phyloP scores from a whole-genome alignment of 352 stramenopile genomes.

The Phytophthora meadii region DNA sequence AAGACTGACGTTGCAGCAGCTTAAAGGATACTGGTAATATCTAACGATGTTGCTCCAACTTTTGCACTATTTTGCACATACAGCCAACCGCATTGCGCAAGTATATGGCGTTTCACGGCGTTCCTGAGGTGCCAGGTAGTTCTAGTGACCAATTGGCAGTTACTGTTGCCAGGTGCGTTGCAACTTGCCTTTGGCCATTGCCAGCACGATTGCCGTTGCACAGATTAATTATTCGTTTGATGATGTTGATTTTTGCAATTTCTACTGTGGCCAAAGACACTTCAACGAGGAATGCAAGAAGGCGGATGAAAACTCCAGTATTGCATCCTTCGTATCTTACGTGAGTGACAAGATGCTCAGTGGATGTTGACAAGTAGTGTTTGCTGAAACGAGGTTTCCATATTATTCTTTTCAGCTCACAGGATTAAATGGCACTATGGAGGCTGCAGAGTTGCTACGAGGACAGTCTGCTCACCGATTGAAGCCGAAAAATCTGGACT shows the following conservation, averaged over 20 bases:
- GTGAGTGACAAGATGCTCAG: conserved; percentile 35
- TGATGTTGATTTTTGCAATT: background rate
- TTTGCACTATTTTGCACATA: conserved; percentile 15
- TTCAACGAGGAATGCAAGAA: conserved; percentile 73
- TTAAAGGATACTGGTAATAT: background rate
- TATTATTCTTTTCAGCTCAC: conserved; percentile 30
- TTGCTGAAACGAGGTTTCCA: background rate
- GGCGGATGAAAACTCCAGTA: conserved; percentile 66
- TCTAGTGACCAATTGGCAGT: conserved; percentile 66
- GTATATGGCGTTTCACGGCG: conserved; percentile 72
- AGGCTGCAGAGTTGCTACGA: conserved; percentile 24
- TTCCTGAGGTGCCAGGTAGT: conserved; percentile 56
- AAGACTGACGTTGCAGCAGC: conserved; percentile 6
- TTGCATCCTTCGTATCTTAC: conserved; percentile 72
- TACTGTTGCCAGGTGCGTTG: conserved; percentile 61
- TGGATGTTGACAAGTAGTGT: background rate
- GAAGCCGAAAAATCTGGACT: conserved; percentile 25
- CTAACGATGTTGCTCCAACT: conserved; percentile 20
- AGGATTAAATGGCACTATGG: conserved; percentile 22
- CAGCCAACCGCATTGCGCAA: conserved; percentile 65
- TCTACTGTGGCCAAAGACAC: conserved; percentile 45
- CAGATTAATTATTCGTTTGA: background rate
- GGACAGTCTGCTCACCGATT: conserved; percentile 12
- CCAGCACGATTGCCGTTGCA: conserved; percentile 4
- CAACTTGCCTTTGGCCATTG: background rate